Base-by-base conservation (phyloP, 1,284 basidiomycete genomes). In the Heliocybe sulcata region DNA sequence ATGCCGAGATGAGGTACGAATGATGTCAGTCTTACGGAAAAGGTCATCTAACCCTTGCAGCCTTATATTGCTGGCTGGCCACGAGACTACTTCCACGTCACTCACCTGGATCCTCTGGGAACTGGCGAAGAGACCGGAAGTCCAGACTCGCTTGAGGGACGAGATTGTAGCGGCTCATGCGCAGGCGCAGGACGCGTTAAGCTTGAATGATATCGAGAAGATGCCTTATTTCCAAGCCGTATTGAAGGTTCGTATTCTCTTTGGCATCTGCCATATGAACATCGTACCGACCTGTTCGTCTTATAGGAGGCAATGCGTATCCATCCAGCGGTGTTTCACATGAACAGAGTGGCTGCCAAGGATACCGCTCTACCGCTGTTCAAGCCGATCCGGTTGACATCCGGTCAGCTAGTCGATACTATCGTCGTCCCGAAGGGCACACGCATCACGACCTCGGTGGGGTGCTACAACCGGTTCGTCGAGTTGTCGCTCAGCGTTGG, bases 211-310 rank as follows among this genome's bases (percentile, higher is more conserved):
- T 60, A 69, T 81, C 45, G 80, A 83, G 35, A 57, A 65, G 42
- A 82, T 85, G 77, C 72, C 74, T 8, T 80, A 76, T 52, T 61
- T 77, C 26, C 69, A 68, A 19, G 81, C 81, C 2, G 69, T 79
- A 19, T 64, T 84, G 51, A 82, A 82, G 70, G 81, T 77, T 56
- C 47, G 42, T 45, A 38, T 45, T 45, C 4, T 16, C 42, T 47
- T 14, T 12, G 12, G 14, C 33, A 11, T 1, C 50, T 45, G 14
- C 16, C 1, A 50, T 42, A 12, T 12, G 29, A 35, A 38, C n/a
- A 6, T 45, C n/a, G 4, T 16, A 25, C 10, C 16, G 4, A 6
- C 10, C 26, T 12, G 6, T n/a, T 16, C n/a, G 22, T 23, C 3
- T 10, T 23, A 2, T 16, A 45, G 42, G 42, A 45, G 23, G 42